These are phyloP conservation scores for Pugionium dolabratum DNA, from an alignment of 345 rosid genomes.

Conservation along the genomic window DNA sequence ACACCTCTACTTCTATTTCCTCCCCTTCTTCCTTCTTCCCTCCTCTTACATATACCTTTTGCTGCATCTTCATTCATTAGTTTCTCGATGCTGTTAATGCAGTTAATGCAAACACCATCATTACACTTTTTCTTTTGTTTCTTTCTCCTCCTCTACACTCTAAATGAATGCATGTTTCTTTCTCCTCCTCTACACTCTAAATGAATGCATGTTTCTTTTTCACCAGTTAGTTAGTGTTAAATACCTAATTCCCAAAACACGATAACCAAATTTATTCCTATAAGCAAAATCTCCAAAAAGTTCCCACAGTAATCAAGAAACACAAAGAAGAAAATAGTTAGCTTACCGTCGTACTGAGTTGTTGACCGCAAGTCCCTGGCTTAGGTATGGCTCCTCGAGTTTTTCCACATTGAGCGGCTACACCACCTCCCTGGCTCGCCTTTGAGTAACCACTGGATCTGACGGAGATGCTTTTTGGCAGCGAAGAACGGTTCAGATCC, in stretches of 20 bases:
- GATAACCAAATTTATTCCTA: not conserved
- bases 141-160: no score
- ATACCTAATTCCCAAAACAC: not conserved
- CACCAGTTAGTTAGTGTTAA: no score
- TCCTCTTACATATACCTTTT: conserved; percentile 39
- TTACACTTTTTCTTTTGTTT: no score
- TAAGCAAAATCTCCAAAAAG: not conserved
- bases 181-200: no score
- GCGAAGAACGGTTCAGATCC: conserved; percentile 47
- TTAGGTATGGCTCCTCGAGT: conserved; percentile 42
- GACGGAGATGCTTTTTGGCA: conserved; percentile 85
- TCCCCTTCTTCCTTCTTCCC: conserved; percentile 49
- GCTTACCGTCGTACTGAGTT: conserved; percentile 34
- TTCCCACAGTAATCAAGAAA: conserved; percentile 15
- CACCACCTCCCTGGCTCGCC: conserved; percentile 38
- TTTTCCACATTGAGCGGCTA: conserved; percentile 42
- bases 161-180: no score
- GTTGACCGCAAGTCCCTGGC: conserved; percentile 45
- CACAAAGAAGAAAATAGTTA: conserved; percentile 16
- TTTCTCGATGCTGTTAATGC: not conserved
- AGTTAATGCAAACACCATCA: no score
- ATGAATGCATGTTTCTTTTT: no score
- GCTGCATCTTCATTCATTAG: conserved; percentile 41
- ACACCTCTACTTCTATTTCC: conserved; percentile 65
- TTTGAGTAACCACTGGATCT: conserved; percentile 63